A percentile compares a stretch with the other conserved stretches of the same genome.
Conservation (phyloP, 1,284 basidiomycete genomes). For the Austroboletus niveus region DNA sequence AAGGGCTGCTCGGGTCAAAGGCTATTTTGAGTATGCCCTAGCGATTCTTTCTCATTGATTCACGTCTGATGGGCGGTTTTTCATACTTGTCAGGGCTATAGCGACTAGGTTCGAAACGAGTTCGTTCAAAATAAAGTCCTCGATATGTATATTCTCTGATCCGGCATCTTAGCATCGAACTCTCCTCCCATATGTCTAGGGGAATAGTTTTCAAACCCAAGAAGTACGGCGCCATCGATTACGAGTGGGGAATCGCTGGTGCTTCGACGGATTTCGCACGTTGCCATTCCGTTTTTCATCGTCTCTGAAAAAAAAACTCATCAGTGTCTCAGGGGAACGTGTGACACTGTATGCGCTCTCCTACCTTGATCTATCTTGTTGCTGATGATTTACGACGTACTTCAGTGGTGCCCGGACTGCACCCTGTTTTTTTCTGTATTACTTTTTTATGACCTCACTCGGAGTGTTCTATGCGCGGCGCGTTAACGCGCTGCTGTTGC, state of each 20-base stretch:
- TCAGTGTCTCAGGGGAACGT: constrained; percentile 16
- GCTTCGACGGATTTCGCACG: not conserved
- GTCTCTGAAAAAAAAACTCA: not conserved
- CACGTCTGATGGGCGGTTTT: not conserved
- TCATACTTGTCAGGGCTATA: constrained; percentile 8
- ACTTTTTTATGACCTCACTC: not conserved
- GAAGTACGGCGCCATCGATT: constrained; percentile 48
- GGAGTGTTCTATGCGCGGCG: not conserved
- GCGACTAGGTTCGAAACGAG: constrained; percentile 38
- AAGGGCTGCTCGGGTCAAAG: constrained; percentile 55
- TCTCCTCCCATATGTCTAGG: constrained; percentile 33
- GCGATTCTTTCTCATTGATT: not conserved
- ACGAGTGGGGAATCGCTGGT: no score
- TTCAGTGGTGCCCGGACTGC: constrained; percentile 43
- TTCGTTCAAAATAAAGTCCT: constrained; percentile 61
- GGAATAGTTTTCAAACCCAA: constrained; percentile 53
- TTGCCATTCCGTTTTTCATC: not conserved
- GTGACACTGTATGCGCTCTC: constrained; percentile 10
- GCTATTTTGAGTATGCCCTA: constrained; percentile 66
- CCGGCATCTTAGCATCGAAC: no score
- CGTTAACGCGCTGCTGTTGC: constrained; percentile 43
- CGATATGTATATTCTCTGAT: constrained; percentile 34
- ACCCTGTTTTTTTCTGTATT: constrained; percentile 44
- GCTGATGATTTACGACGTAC: not conserved
- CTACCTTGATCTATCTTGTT: not conserved